Evolutionary conservation across 305 asterid species (phyloP).

Genomic region (Solanum hybrid): DNA sequence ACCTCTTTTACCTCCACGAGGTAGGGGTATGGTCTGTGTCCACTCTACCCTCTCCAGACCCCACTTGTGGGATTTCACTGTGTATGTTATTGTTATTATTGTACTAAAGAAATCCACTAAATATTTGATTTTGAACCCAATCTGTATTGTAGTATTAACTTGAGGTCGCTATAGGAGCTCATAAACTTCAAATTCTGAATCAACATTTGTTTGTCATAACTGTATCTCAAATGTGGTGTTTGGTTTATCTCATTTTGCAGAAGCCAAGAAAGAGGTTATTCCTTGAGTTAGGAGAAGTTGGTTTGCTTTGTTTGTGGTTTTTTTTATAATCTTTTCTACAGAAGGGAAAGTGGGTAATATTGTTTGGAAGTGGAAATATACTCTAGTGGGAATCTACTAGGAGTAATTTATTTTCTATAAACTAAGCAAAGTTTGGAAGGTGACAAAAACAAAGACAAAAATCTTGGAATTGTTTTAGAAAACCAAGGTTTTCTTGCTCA

Average conservation of each 20-base stretch:
- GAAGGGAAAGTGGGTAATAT: slow-evolving; percentile 7
- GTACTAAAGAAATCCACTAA: too few species aligned
- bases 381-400: slow-evolving; percentile 1
- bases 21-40: neutral
- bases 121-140: too few species aligned
- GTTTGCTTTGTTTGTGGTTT: slow-evolving; percentile 7
- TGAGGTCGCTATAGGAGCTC: neutral
- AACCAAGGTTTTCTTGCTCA: slow-evolving; percentile 12
- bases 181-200: neutral
- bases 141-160: neutral
- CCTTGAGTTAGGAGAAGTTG: slow-evolving; percentile 11
- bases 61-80: neutral
- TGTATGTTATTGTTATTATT: too few species aligned
- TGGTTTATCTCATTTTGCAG: slow-evolving; percentile 27
- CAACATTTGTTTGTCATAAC: neutral
- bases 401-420: neutral
- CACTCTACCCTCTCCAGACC: neutral
- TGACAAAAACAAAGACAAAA: slow-evolving; percentile 12
- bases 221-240: slow-evolving; percentile 11
- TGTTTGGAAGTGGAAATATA: slow-evolving; percentile 8
- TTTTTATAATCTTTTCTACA: slow-evolving; percentile 5
- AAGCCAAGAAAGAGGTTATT: slow-evolving; percentile 10
- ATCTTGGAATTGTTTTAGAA: slow-evolving; percentile 16
- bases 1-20: neutral
- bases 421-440: slow-evolving; percentile 14